phyloP scores from a whole-genome alignment of 164 flowering plant species.

The Vitis amurensis region DNA sequence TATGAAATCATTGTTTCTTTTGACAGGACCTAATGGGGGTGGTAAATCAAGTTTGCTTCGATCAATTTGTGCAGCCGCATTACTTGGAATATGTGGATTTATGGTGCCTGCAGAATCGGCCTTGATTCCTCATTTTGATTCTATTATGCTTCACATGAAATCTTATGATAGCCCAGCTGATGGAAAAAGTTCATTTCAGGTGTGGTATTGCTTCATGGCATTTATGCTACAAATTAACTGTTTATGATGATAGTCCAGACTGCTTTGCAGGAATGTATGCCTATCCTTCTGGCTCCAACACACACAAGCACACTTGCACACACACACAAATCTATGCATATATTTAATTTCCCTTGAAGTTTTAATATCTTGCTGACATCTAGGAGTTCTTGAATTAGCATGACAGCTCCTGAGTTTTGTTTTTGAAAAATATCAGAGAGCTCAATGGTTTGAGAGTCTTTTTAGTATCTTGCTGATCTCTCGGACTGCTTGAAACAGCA shows the following conservation, averaged over 20 bases:
- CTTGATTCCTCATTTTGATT: slow-evolving; percentile 86
- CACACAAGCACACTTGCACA: too few relatives aligned
- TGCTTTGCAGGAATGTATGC: too few relatives aligned
- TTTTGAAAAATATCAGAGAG: too few relatives aligned
- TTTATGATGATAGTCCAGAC: too few relatives aligned
- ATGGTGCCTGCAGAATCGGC: slow-evolving; percentile 97
- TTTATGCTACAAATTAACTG: not conserved
- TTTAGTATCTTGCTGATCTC: not conserved
- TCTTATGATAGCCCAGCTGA: slow-evolving; percentile 98
- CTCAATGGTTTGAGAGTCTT: too few relatives aligned
- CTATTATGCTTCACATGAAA: slow-evolving; percentile 97
- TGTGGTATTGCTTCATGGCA: slow-evolving; percentile 14
- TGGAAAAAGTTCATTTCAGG: slow-evolving; percentile 99
- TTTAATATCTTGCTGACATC: too few relatives aligned
- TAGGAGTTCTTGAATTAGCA: too few relatives aligned
- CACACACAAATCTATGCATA: too few relatives aligned
- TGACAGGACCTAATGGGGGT: slow-evolving; percentile 99
- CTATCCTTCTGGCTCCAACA: too few relatives aligned
- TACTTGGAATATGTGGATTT: slow-evolving; percentile 94
- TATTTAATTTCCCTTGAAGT: too few relatives aligned
- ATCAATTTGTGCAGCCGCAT: slow-evolving; percentile 88
- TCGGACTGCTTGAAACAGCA: not conserved
- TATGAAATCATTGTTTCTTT: slow-evolving; percentile 84
- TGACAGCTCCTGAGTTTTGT: too few relatives aligned
- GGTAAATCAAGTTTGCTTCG: slow-evolving; percentile 98